phyloP scores from a whole-genome alignment of 2,329 filamentous ascomycete genomes.

The Cladosporium cucumerinum region DNA sequence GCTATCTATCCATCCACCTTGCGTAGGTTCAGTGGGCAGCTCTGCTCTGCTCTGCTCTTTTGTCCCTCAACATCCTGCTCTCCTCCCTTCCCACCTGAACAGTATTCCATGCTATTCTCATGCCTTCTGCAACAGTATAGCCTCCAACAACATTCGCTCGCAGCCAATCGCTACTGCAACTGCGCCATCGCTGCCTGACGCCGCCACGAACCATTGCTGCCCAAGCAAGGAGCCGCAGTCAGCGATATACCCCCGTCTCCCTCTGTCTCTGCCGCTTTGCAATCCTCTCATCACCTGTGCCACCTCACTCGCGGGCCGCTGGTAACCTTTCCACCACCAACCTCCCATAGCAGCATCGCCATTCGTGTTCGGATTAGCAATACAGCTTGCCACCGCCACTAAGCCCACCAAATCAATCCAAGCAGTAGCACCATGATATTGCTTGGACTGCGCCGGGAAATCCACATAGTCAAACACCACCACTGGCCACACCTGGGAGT shows the following conservation, averaged over 20 bases:
- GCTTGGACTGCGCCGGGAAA: constrained; percentile 25
- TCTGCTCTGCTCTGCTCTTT: not conserved
- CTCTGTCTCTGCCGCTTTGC: not conserved
- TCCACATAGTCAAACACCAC: constrained; percentile 31
- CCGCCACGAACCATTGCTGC: constrained; percentile 15
- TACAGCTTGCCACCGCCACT: not conserved
- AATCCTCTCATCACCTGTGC: constrained; percentile 8
- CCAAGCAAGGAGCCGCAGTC: constrained; percentile 15
- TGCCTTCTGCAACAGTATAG: not conserved
- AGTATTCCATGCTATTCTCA: constrained; percentile 8
- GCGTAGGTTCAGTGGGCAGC: not conserved
- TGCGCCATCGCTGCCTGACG: constrained; percentile 13
- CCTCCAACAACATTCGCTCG: not conserved
- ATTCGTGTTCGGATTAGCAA: not conserved
- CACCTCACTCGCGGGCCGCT: constrained; percentile 12
- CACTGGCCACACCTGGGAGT: constrained; percentile 27
- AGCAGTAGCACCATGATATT: constrained; percentile 30
- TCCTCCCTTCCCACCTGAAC: not conserved
- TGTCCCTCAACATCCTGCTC: not conserved
- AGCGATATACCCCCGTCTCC: constrained; percentile 5
- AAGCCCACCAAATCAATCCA: not conserved
- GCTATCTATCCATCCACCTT: not conserved
- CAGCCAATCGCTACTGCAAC: constrained; percentile 13
- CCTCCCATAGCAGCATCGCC: not conserved
- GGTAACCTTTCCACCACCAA: not conserved